Percentiles rank a stretch among this genome's conserved stretches.
phyloP scores from a whole-genome alignment of 192 early-diverging fungal species.

The Coemansia nantahalensis region DNA sequence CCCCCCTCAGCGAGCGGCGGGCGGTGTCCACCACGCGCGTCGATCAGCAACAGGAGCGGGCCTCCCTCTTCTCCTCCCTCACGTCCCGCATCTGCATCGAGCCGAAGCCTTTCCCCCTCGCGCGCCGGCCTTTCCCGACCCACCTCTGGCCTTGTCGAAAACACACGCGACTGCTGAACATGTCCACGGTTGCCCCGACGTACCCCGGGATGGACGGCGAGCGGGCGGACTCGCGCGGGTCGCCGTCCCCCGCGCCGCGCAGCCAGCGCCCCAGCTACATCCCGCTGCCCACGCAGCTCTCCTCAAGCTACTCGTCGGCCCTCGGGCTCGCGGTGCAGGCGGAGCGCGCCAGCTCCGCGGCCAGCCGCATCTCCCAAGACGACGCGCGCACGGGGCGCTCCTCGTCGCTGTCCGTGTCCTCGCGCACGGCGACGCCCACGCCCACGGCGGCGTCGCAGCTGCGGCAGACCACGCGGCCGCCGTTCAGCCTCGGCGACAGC shows the following conservation, averaged over 20 bases:
- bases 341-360: constrained; percentile 6
- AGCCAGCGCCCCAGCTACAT: constrained; percentile 20
- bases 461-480: constrained; percentile 8
- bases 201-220: constrained; percentile 10
- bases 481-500: constrained; percentile 2
- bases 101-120: no score
- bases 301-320: background rate
- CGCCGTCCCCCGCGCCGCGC: no score
- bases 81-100: no score
- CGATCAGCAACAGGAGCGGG: no score
- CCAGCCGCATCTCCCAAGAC: constrained; percentile 16
- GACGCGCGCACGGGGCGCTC: constrained; percentile 27
- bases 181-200: no score
- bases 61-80: no score
- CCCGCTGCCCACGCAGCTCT: constrained; percentile 19
- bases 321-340: constrained; percentile 1
- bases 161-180: no score
- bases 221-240: background rate
- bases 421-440: constrained; percentile 22
- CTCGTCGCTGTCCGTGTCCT: constrained; percentile 32
- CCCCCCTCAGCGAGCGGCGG: no score
- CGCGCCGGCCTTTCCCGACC: no score
- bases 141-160: no score
- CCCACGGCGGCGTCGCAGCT: constrained; percentile 2
- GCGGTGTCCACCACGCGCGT: no score